Evolutionary conservation across 2,329 filamentous ascomycete species (phyloP).

Genomic region (Nannizziopsis barbatae): DNA sequence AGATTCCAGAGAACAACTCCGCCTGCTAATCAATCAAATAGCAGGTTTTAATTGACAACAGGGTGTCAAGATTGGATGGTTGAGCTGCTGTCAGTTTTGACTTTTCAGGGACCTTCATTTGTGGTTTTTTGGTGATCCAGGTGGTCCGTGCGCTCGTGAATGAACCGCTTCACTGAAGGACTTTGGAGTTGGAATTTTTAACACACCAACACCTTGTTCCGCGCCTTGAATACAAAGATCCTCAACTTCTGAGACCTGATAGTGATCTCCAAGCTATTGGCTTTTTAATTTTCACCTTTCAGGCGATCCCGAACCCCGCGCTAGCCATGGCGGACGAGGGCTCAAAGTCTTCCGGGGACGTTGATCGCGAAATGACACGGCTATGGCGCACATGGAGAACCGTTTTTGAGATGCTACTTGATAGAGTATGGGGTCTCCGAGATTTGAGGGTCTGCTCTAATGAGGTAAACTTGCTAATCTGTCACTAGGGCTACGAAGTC

Average conservation of each 20-base stretch:
- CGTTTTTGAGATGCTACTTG: slow-evolving; percentile 85
- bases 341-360: slow-evolving; percentile 27
- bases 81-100: slow-evolving; percentile 9
- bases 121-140: slow-evolving; percentile 1
- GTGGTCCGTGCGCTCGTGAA: slow-evolving; percentile 21
- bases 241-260: too few species aligned
- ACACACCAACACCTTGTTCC: not conserved
- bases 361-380: slow-evolving; percentile 43
- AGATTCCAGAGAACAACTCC: not conserved
- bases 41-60: not conserved
- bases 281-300: too few species aligned
- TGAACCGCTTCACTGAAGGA: not conserved
- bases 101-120: slow-evolving; percentile 8
- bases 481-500: slow-evolving; percentile 76
- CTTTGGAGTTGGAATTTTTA: not conserved
- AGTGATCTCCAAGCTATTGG: too few species aligned
- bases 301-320: not conserved
- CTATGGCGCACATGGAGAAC: slow-evolving; percentile 93
- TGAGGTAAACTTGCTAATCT: not conserved
- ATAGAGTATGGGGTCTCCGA: slow-evolving; percentile 54
- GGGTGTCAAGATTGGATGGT: slow-evolving; percentile 1
- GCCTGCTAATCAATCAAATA: not conserved
- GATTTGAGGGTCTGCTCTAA: too few species aligned
- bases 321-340: slow-evolving; percentile 32
- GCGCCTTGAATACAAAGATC: too few species aligned